Conservation (phyloP, 306 rosid species). For the Cucumis hystrix region DNA sequence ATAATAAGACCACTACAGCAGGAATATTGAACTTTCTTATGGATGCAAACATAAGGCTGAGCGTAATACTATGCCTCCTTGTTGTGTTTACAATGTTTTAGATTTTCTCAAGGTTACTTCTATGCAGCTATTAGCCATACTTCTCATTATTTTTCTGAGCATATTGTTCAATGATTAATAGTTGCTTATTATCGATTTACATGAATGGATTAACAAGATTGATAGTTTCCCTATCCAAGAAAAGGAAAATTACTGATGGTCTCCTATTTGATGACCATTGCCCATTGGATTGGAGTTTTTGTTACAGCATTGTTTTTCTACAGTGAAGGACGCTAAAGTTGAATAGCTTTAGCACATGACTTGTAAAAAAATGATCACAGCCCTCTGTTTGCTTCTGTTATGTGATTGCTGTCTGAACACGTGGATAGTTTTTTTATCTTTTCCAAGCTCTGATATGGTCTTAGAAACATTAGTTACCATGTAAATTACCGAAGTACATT, state of each 20-base stretch:
- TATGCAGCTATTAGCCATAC: background rate
- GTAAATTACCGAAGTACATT: background rate
- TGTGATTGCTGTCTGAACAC: background rate
- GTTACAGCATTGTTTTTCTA: background rate
- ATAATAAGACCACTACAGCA: constrained; percentile 46
- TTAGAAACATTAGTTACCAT: background rate
- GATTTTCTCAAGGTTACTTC: background rate
- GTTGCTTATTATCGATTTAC: background rate
- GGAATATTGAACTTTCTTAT: constrained; percentile 69
- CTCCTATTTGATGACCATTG: background rate
- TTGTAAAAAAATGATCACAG: background rate
- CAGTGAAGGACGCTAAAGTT: background rate
- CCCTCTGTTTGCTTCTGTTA: background rate
- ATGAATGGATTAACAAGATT: background rate
- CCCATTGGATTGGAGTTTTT: background rate
- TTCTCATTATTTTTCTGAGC: background rate
- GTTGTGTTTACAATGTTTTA: background rate
- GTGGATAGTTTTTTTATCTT: background rate
- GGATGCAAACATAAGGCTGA: constrained; percentile 68
- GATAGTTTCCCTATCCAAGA: background rate
- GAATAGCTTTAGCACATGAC: background rate
- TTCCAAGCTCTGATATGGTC: background rate
- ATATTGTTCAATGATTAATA: background rate
- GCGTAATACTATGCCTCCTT: constrained; percentile 41
- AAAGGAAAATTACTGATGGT: background rate